Evolutionary conservation across 2,329 filamentous ascomycete genomes (phyloP).

Genomic region (Chaetothyriales sp.): DNA sequence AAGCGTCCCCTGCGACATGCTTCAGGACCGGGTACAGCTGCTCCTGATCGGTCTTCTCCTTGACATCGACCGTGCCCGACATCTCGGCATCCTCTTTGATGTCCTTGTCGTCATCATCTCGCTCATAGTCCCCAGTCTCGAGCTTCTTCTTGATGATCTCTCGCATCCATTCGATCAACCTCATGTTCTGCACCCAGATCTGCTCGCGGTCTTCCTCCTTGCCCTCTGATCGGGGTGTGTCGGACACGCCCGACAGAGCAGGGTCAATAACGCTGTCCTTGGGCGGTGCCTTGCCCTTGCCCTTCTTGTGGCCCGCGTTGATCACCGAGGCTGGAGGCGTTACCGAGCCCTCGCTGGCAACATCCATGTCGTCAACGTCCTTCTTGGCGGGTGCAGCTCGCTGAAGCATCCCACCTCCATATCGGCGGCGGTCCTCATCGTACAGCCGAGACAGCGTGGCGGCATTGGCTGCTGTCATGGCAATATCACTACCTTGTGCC

Average conservation of each 20-base stretch:
- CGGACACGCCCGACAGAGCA: constrained; percentile 8
- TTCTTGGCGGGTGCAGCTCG: constrained; percentile 32
- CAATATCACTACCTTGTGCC: constrained; percentile 40
- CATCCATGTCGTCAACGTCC: constrained; percentile 25
- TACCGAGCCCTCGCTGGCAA: constrained; percentile 15
- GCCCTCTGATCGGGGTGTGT: constrained; percentile 18
- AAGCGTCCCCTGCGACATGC: constrained; percentile 13
- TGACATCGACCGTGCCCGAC: constrained; percentile 21
- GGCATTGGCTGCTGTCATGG: constrained; percentile 41
- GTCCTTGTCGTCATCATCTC: constrained; percentile 12
- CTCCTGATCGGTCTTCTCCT: constrained; percentile 16
- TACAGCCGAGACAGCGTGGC: constrained; percentile 46
- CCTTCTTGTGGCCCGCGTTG: constrained; percentile 10
- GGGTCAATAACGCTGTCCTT: constrained; percentile 16
- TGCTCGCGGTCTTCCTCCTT: constrained; percentile 22
- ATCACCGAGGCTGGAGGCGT: constrained; percentile 15
- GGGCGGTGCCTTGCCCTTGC: constrained; percentile 10
- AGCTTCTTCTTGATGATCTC: constrained; percentile 42
- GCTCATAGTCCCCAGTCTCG: constrained; percentile 36
- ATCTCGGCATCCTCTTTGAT: constrained; percentile 30
- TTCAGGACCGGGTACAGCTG: constrained; percentile 16
- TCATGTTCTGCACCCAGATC: constrained; percentile 48
- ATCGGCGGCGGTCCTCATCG: constrained; percentile 42
- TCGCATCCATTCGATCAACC: constrained; percentile 46
- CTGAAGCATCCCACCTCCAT: constrained; percentile 46